Base-by-base conservation (phyloP, 306 rosid genomes). In the Trichosanthes cucumerina region DNA sequence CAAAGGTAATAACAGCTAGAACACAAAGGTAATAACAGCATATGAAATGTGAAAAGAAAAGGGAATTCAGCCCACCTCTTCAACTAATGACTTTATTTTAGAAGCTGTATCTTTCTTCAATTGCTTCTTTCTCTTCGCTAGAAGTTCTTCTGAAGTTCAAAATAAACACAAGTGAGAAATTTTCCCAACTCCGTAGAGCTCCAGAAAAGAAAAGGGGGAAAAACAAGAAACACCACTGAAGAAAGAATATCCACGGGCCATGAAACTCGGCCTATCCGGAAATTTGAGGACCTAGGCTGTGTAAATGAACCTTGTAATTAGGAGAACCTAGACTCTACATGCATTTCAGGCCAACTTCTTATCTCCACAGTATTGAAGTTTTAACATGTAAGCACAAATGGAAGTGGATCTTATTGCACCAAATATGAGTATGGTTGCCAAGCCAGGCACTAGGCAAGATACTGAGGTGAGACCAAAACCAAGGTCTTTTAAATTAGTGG, bases 31-130 rank as follows among this genome's bases (percentile, higher is more conserved):
- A 14, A 73, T 28, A 47, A 71, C 21, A 24, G 19, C 58, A 71
- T 44, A 73, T 73, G 44, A 26, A 47, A 73, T 49, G 78, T 28
- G n/a, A 8, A 9, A 6, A 43, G 7, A 62, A 5, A 57, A 18
- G 56, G 81, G 74, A 78, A 84, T n/a, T 33, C 59, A 74, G 70
- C 74, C 84, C 6, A 96, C 99, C 98, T 96, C 99, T 50, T 96
- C 97, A 57, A 96, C 97, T 88, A 96, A 74, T 74, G 98, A 92
- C 85, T 92, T 92, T 23, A 96, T 86, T 90, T 96, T 96, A 76
- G 96, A 89, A 84, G 99, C 96, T 70, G 98, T 92, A 86, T 96
- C 99, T 80, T 91, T 96, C 92, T 86, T 92, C 86, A 96, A 81
- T 19, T 89, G 96, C 85, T 92, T 96, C 89, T 92, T 96, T 86